Evolutionary conservation across 345 rosid species (phyloP).

Genomic region (Zanthoxylum bungeanum): DNA sequence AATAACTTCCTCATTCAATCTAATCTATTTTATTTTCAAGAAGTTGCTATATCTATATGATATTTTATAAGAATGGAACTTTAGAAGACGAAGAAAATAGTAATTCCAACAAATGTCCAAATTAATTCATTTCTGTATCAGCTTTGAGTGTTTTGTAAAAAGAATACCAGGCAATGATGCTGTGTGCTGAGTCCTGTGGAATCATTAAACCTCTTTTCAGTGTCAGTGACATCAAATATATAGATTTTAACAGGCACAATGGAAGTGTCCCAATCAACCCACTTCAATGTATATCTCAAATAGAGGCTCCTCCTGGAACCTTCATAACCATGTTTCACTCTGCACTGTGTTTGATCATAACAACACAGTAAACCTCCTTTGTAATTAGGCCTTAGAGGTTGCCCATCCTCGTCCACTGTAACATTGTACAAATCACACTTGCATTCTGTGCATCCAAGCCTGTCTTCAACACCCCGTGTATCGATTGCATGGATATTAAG

Average conservation of each 20-base stretch:
- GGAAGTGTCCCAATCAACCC: conserved; percentile 67
- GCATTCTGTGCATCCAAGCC: conserved; percentile 78
- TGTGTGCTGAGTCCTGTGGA: conserved; percentile 35
- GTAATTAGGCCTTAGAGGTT: conserved; percentile 50
- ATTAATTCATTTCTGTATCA: neutral
- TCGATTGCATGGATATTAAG: conserved; percentile 88
- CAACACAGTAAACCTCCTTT: conserved; percentile 74
- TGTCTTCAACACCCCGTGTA: conserved; percentile 71
- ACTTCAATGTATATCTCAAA: conserved; percentile 62
- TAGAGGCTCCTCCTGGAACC: conserved; percentile 43
- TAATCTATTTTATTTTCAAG: neutral
- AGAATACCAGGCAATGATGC: conserved; percentile 59
- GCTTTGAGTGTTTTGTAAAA: neutral
- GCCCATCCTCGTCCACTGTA: conserved; percentile 49
- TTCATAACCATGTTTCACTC: conserved; percentile 48
- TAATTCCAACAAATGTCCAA: neutral
- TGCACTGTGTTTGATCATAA: conserved; percentile 63
- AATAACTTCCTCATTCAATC: neutral
- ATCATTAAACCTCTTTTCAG: conserved; percentile 33
- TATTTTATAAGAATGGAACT: neutral
- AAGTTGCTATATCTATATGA: neutral
- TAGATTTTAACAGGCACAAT: conserved; percentile 63
- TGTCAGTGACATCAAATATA: conserved; percentile 79
- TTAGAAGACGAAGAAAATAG: neutral
- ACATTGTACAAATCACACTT: conserved; percentile 69